Evolutionary conservation across 345 rosid species (phyloP), one percentile per base, ranked within the genome.

Genomic region (Eucalyptus rudis): DNA sequence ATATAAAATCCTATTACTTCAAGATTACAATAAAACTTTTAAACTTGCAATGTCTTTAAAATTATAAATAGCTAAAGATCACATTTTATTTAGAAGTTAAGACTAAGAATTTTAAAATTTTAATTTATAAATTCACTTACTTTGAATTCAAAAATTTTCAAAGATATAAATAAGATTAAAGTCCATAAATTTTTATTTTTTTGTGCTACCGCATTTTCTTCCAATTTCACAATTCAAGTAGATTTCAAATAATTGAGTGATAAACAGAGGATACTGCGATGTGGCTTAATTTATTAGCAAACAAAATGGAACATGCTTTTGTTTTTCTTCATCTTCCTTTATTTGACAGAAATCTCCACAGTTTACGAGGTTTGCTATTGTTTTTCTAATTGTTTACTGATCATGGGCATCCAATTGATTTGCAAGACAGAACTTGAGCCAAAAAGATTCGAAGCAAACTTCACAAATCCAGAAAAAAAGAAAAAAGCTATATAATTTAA

Each of bases 91-190:
- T 58, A 58, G 13, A 58, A 58, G 64, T 9, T 58, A 58, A 58
- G 64, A 58, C 27, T 51, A 58, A 10, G 27, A 58, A 58, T 24
- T 56, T 56, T 10, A 56, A 58, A 58, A 24, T 58, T 58, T 58
- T 24, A 58, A 58, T 58, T 24, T 24, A 58, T 58, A 25, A 58
- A 58, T 25, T 58, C n/a, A 58, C 64, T 58, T 58, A 25, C 13
- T 58, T 58, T 1, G 7, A 10, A 25, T 58, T 58, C 0, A 58
- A 10, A 58, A 10, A 2, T 25, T 4, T 0, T 10, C 64, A 58
- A 58, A 1, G 64, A 25, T 58, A 58, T 58, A 58, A 25, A 0
- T 10, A 54, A 58, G n/a, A 25, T 25, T 58, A 24, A 58, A 58
- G 64, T 58, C n/a, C 64, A 58, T 25, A 58, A 22, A 25, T 58